Evolutionary conservation across 2,329 filamentous ascomycete species (phyloP), one percentile per base, ranked within the genome.

Genomic region (Alternaria gaisen): DNA sequence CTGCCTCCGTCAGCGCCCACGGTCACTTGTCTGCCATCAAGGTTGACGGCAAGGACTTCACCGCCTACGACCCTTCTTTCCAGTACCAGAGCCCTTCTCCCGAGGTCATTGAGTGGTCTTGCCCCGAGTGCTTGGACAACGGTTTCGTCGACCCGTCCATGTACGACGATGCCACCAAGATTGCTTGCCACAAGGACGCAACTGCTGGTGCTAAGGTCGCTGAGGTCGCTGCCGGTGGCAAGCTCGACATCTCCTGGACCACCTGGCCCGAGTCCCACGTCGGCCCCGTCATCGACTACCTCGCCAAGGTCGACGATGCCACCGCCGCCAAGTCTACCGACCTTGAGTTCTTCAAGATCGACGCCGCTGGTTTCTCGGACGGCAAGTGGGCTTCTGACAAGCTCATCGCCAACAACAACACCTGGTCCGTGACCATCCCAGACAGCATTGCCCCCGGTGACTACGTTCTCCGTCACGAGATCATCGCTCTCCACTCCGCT

Each of bases 181-280:
- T 89, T 61, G 85, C 87, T 72, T 89, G 87, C 80, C 88, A 90
- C 81, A 81, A 81, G 71, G 77, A 78, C 44, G 87, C 85, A 24
- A 80, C 81, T 18, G 81, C 83, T n/a, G 85, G 83, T 40, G 69
- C 77, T 16, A 79, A 82, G 54, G 82, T 83, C 63, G 86, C 85
- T 14, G 77, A 82, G 14, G 83, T 90, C 41, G 80, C 82, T 11
- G 89, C 88, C 16, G 90, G 89, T 60, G 80, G 80, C 67, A 81
- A 81, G 16, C 73, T 91, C 66, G 80, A 85, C 60, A 77, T 91
- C 50, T 83, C 86, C 69, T 91, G 89, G 89, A 86, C 83, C 59
- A 80, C 80, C 16, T 91, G 89, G 89, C 88, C 89, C n/a, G 81
- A 84, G 10, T 84, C 82, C 56, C 86, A 91, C 80, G 83, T 88